Conservation (phyloP, 257 asterid species). For the Rehmannia glutinosa region DNA sequence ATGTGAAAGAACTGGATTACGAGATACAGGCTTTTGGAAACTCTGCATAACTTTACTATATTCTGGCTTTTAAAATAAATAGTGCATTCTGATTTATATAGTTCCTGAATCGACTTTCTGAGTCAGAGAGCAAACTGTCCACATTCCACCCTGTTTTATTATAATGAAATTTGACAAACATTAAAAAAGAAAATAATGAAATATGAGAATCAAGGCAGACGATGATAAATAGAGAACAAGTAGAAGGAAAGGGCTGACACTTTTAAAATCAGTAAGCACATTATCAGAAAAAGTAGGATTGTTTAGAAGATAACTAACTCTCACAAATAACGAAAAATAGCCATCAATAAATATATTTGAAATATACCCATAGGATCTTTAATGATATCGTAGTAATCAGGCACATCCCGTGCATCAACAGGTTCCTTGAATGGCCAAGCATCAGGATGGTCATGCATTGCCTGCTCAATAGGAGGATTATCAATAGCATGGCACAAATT, state of each 20-base stretch:
- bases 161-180: conserved; percentile 1
- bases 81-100: neutral
- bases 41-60: neutral
- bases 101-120: neutral
- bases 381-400: conserved; percentile 91
- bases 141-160: neutral
- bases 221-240: neutral
- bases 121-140: neutral
- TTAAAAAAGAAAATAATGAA: neutral
- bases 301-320: neutral
- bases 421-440: conserved; percentile 99
- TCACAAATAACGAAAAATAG: neutral
- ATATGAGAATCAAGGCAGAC: neutral
- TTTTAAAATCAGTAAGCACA: no score
- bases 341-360: neutral
- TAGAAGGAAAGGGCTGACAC: neutral
- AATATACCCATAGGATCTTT: conserved; percentile 89
- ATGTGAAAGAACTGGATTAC: neutral
- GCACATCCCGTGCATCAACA: conserved; percentile 96
- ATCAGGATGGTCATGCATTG: conserved; percentile 95
- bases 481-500: neutral
- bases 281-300: neutral
- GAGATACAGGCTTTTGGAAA: neutral
- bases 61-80: neutral
- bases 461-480: conserved; percentile 43